These are phyloP conservation scores for Diaporthe eres DNA, from an alignment of 2,329 filamentous ascomycete genomes.

Conservation along the genomic window DNA sequence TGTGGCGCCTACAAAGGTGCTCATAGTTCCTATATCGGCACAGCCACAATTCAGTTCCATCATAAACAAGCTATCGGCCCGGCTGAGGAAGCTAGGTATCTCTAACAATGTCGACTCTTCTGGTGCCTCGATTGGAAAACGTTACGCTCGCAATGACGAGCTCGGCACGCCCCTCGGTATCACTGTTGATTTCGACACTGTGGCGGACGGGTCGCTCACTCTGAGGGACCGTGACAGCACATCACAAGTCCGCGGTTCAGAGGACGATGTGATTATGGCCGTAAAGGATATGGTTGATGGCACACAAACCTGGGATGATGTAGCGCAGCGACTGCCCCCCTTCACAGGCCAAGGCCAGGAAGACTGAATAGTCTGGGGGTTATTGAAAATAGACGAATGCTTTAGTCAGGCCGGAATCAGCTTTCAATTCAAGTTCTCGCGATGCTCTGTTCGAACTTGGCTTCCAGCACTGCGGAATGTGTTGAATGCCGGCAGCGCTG, in stretches of 20 bases:
- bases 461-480: no score
- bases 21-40: constrained; percentile 89
- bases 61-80: constrained; percentile 78
- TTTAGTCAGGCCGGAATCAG: no score
- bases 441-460: no score
- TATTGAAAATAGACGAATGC: no score
- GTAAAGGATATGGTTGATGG: constrained; percentile 67
- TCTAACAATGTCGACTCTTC: constrained; percentile 92
- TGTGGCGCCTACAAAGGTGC: constrained; percentile 94
- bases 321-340: constrained; percentile 70
- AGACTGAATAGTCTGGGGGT: no score
- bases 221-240: constrained; percentile 92
- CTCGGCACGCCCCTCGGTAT: constrained; percentile 94
- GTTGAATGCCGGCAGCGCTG: no score
- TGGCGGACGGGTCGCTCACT: constrained; percentile 89
- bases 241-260: constrained; percentile 86
- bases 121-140: constrained; percentile 92
- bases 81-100: constrained; percentile 81
- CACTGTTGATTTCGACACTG: constrained; percentile 95
- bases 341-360: no score
- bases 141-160: constrained; percentile 95
- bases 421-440: no score
- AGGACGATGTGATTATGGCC: constrained; percentile 85
- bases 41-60: constrained; percentile 86
- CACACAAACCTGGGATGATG: constrained; percentile 74